Evolutionary conservation across 202 grass and related monocot species (phyloP).

Genomic region (Cymbopogon flexuosus): DNA sequence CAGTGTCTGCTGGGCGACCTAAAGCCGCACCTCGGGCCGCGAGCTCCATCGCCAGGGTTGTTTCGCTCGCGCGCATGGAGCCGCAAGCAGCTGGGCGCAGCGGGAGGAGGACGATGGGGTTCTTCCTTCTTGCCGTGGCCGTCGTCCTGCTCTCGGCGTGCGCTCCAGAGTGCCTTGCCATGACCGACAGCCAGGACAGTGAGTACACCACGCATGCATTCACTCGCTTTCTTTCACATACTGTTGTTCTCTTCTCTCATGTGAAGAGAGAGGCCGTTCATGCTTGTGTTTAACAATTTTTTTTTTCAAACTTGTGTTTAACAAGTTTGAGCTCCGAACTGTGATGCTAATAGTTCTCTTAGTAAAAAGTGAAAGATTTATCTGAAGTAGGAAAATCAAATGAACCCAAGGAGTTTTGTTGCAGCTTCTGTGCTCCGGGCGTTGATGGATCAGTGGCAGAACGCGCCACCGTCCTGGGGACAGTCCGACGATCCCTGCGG

Average conservation of each 20-base stretch:
- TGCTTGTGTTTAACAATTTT: too few relatives aligned
- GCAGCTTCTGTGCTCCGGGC: conserved; percentile 61
- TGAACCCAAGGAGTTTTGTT: conserved; percentile 6
- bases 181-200: conserved; percentile 68
- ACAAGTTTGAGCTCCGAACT: too few relatives aligned
- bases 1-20: conserved; percentile 29
- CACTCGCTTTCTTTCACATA: background rate
- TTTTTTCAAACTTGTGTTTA: too few relatives aligned
- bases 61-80: conserved; percentile 1
- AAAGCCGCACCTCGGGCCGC: conserved; percentile 43
- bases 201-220: conserved; percentile 21
- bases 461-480: conserved; percentile 65
- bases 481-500: conserved; percentile 73
- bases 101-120: conserved; percentile 28
- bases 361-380: too few relatives aligned
- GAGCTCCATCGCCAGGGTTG: background rate
- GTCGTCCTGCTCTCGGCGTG: conserved; percentile 41
- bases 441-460: conserved; percentile 70
- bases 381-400: background rate
- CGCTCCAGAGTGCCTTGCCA: conserved; percentile 30
- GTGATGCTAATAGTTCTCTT: too few relatives aligned
- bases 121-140: conserved; percentile 16
- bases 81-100: conserved; percentile 10
- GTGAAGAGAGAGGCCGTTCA: background rate
- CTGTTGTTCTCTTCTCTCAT: background rate